phyloP scores from a whole-genome alignment of 2,329 filamentous ascomycete genomes.

The Aspergillus quadricinctus region DNA sequence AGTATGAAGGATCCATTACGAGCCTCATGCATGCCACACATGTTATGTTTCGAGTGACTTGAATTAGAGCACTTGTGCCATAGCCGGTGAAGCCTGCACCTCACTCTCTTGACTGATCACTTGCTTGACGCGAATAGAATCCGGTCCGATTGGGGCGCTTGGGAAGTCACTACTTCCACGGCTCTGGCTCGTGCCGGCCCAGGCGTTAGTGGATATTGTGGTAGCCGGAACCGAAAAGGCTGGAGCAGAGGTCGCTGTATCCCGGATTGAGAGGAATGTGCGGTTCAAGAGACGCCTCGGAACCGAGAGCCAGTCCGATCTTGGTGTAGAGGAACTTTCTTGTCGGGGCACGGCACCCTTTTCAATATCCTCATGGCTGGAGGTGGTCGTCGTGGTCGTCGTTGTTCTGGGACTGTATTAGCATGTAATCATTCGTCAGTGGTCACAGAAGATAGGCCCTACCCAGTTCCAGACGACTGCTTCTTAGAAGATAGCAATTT shows the following conservation, averaged over 20 bases:
- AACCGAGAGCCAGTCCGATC: slow-evolving; percentile 7
- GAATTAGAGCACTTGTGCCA: not conserved
- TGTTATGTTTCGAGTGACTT: not conserved
- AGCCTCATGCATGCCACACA: not conserved
- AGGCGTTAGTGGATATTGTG: slow-evolving; percentile 29
- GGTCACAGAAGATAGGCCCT: not conserved
- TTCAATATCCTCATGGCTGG: slow-evolving; percentile 18
- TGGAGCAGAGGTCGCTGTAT: slow-evolving; percentile 10
- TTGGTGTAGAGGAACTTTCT: not conserved
- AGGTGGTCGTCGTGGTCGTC: not conserved
- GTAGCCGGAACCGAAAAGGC: slow-evolving; percentile 17
- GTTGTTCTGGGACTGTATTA: slow-evolving; percentile 7
- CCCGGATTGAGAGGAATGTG: slow-evolving; percentile 3
- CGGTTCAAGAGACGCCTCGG: slow-evolving; percentile 12
- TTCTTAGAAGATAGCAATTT: slow-evolving; percentile 23
- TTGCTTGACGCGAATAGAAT: slow-evolving; percentile 30
- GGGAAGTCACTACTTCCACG: slow-evolving; percentile 21
- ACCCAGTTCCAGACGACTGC: slow-evolving; percentile 16
- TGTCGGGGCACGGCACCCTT: slow-evolving; percentile 10
- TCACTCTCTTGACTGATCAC: slow-evolving; percentile 32
- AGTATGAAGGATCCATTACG: too few relatives aligned
- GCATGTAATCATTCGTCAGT: not conserved
- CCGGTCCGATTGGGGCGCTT: slow-evolving; percentile 5
- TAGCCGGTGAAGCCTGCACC: slow-evolving; percentile 5
- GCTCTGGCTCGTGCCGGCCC: slow-evolving; percentile 25